Conservation (phyloP, 1,139 yeast species). For the Blastobotrys raffinosifermentans region DNA sequence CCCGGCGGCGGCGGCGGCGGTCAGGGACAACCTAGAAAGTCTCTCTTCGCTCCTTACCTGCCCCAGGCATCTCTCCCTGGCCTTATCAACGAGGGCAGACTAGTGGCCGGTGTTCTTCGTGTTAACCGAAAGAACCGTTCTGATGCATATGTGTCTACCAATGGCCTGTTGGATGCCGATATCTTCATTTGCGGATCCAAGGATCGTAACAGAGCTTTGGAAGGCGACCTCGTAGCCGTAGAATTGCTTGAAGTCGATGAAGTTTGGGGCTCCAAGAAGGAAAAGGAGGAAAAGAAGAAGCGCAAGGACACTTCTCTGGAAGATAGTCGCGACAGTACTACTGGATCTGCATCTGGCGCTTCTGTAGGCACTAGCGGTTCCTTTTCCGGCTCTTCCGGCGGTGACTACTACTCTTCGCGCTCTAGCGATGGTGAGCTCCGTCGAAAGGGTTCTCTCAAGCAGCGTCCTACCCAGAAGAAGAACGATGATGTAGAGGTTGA, state of each 20-base stretch:
- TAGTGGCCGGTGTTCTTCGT: conserved; percentile 87
- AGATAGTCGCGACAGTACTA: conserved; percentile 21
- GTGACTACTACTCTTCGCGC: conserved; percentile 10
- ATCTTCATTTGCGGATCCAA: conserved; percentile 98
- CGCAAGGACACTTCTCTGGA: conserved; percentile 55
- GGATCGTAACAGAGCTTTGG: conserved; percentile 94
- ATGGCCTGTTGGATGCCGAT: conserved; percentile 91
- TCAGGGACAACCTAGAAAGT: conserved; percentile 53
- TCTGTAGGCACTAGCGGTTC: conserved; percentile 31
- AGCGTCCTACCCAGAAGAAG: conserved; percentile 96
- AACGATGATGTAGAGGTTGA: conserved; percentile 98
- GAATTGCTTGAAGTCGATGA: conserved; percentile 92
- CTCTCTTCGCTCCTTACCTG: conserved; percentile 90
- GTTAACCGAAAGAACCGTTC: conserved; percentile 94
- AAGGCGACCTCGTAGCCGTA: conserved; percentile 94
- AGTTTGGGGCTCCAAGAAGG: conserved; percentile 95
- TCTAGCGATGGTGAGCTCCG: conserved; percentile 45
- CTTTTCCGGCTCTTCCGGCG: conserved; percentile 23
- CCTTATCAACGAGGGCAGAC: conserved; percentile 78
- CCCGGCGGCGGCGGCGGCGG: conserved; percentile 29
- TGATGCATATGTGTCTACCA: conserved; percentile 96
- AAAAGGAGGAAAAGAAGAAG: conserved; percentile 94
- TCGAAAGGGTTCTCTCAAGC: conserved; percentile 87
- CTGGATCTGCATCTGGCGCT: conserved; percentile 36
- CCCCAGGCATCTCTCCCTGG: conserved; percentile 93